phyloP scores from a whole-genome alignment of 2,329 filamentous ascomycete species.

The Fusarium irregulare region DNA sequence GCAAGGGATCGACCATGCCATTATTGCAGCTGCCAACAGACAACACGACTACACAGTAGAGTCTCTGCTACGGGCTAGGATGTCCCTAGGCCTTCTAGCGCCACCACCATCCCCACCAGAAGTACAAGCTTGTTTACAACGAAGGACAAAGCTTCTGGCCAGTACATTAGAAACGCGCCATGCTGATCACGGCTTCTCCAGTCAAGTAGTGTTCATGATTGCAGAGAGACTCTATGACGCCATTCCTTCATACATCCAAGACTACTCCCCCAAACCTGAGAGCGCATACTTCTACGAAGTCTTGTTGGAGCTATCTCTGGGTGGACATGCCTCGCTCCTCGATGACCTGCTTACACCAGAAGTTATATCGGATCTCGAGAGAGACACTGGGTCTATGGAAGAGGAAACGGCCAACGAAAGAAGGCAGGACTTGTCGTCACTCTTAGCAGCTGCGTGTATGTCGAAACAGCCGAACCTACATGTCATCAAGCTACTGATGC shows the following conservation, averaged over 20 bases:
- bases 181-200: not conserved
- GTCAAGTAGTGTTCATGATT: no score
- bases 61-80: not conserved
- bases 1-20: not conserved
- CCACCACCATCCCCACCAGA: no score
- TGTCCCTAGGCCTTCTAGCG: not conserved
- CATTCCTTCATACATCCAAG: no score
- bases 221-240: no score
- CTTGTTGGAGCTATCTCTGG: no score
- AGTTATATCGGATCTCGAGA: rapidly evolving
- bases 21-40: not conserved
- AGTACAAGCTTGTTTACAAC: not conserved
- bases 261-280: no score
- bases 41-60: not conserved
- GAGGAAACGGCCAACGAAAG: rapidly evolving
- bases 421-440: not conserved
- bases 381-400: rapidly evolving
- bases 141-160: not conserved
- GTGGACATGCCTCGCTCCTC: not conserved
- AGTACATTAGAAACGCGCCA: rapidly evolving
- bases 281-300: no score
- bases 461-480: not conserved
- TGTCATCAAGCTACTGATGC: not conserved
- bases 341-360: not conserved
- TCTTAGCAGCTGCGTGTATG: not conserved